Conservation (phyloP, 768 basidiomycete species). For the Lactarius evosmus region DNA sequence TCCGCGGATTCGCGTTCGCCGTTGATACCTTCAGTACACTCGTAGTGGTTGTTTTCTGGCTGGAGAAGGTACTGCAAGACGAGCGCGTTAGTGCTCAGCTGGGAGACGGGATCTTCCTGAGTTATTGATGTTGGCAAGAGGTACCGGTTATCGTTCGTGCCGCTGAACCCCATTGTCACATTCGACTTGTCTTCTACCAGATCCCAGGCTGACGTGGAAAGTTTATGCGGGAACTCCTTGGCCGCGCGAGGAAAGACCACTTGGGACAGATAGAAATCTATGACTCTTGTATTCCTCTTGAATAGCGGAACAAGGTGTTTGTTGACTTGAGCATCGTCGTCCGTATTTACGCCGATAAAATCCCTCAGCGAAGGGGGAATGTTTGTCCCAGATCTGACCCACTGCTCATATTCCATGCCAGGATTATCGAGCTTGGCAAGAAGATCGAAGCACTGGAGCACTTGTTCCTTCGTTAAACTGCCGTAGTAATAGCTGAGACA, state of each 20-base stretch:
- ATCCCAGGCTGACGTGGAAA: slow-evolving; percentile 53
- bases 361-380: slow-evolving; percentile 35
- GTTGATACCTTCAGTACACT: slow-evolving; percentile 8
- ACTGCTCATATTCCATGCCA: slow-evolving; percentile 40
- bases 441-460: slow-evolving; percentile 38
- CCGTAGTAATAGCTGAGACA: slow-evolving; percentile 49
- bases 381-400: slow-evolving; percentile 33
- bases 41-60: slow-evolving; percentile 41
- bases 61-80: slow-evolving; percentile 40
- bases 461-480: slow-evolving; percentile 41
- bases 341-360: slow-evolving; percentile 41
- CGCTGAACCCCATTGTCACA: slow-evolving; percentile 49
- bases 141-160: slow-evolving; percentile 48
- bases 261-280: slow-evolving; percentile 46
- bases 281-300: slow-evolving; percentile 35
- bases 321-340: slow-evolving; percentile 37
- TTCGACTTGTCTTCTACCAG: slow-evolving; percentile 40
- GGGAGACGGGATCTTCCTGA: slow-evolving; percentile 37
- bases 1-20: slow-evolving; percentile 2
- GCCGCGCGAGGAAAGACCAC: slow-evolving; percentile 51
- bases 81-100: slow-evolving; percentile 47
- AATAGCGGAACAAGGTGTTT: slow-evolving; percentile 37
- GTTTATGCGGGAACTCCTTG: slow-evolving; percentile 45
- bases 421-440: slow-evolving; percentile 44
- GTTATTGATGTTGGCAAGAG: slow-evolving; percentile 37